These are phyloP conservation scores for Cucurbita moschata DNA, from an alignment of 306 rosid genomes.

Conservation along the genomic window DNA sequence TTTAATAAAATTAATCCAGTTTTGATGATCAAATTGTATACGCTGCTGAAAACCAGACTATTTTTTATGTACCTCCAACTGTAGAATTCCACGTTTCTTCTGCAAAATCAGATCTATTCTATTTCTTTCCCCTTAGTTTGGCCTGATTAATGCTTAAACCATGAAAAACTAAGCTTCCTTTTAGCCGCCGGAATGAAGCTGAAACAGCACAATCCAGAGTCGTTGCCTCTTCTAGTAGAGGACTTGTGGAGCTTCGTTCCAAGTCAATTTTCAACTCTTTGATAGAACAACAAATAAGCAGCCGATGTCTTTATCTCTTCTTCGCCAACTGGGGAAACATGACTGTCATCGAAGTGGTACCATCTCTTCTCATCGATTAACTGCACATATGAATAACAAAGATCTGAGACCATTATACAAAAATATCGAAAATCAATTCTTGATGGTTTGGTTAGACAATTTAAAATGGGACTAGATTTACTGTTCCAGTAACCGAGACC, in stretches of 20 bases:
- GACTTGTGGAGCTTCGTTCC: background rate
- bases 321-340: conserved; percentile 55
- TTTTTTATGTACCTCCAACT: conserved; percentile 5
- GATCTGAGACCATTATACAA: background rate
- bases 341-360: conserved; percentile 96
- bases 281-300: conserved; percentile 84
- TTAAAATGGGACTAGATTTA: too few relatives aligned
- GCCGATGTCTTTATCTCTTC: conserved; percentile 70
- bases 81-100: background rate
- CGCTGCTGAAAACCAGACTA: background rate
- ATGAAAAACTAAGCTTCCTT: background rate
- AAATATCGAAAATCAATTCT: background rate
- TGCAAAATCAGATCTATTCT: conserved; percentile 7
- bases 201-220: background rate
- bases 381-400: conserved; percentile 28
- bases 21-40: background rate
- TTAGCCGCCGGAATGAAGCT: background rate
- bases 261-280: conserved; percentile 35
- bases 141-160: background rate
- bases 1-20: background rate
- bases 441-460: too few relatives aligned
- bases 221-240: background rate
- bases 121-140: background rate
- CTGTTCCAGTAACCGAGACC: too few relatives aligned
- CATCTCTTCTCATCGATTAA: conserved; percentile 78